Base-by-base conservation (phyloP, 2,329 filamentous ascomycete species). In the Atkinsonella texensis region DNA sequence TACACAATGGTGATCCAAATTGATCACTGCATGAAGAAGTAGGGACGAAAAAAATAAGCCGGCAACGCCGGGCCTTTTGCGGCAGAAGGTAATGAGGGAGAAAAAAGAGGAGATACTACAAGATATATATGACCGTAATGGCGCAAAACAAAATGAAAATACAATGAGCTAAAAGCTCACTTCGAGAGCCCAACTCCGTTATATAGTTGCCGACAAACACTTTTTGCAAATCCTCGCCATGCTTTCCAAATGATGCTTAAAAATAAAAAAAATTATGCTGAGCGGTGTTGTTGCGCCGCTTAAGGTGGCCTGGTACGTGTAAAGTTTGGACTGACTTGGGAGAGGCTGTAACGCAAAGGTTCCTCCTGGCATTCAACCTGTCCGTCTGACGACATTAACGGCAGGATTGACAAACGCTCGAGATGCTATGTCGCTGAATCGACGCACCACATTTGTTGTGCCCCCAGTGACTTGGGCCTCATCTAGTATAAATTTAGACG, bases 371-470 rank as follows among this genome's bases (percentile, higher is more conserved):
- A 17, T 41, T 33, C 48, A 44, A 35, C 54, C 63, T 17, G 53
- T 31, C 54, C 56, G 57, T 52, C 60, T 59, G 58, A 73, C 53
- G 66, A 70, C 60, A 60, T 77, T 79, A 57, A 70, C 68, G 11
- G 74, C 77, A 2, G 76, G 77, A 33, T 69, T 69, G 51, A 80
- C 72, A 57, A 76, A 83, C 18, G 81, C 80, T 54, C 80, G 73
- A 28, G 76, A 71, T 3, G 82, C 83, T 63, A 88, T 76, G 54
- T 84, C 81, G 57, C 82, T 80, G 51, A 88, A 72, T n/a, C 83
- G 77, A 55, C 84, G 80, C 50, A 85, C 79, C 46, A 87, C 81
- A 55, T 87, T 86, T 1, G 81, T 87, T 1, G 83, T 86, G n/a
- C 83, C 84, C n/a, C 81, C 80, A 12, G 77, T 70, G 23, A 72